phyloP scores from a whole-genome alignment of 2,329 filamentous ascomycete genomes.

The Scortechinia acanthostroma region DNA sequence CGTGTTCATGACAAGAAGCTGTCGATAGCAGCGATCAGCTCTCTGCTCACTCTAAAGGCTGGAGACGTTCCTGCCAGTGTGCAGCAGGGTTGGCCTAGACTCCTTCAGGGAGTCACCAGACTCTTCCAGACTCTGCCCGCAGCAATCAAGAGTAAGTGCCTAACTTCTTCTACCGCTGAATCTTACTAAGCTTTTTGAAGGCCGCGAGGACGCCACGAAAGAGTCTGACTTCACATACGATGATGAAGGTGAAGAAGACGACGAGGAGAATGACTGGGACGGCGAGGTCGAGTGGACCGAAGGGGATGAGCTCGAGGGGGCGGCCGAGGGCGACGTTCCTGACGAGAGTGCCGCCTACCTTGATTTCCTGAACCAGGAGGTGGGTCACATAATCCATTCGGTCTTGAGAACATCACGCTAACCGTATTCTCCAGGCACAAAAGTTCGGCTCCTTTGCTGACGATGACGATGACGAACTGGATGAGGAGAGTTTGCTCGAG shows the following conservation, averaged over 20 bases:
- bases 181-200: background rate
- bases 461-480: conserved; percentile 74
- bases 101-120: conserved; percentile 79
- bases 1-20: conserved; percentile 98
- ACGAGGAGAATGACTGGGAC: conserved; percentile 67
- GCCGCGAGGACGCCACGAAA: conserved; percentile 84
- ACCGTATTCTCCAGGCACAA: conserved; percentile 49
- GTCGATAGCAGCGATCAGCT: conserved; percentile 85
- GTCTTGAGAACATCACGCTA: conserved; percentile 3
- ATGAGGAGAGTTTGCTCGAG: conserved; percentile 89
- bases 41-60: conserved; percentile 71
- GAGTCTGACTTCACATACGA: conserved; percentile 72
- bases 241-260: conserved; percentile 48
- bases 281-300: conserved; percentile 78
- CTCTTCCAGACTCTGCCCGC: conserved; percentile 86
- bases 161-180: background rate
- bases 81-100: conserved; percentile 86
- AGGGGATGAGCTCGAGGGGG: conserved; percentile 60
- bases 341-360: conserved; percentile 92
- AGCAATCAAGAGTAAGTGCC: conserved; percentile 59
- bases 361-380: conserved; percentile 90
- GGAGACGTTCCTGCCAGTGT: conserved; percentile 86
- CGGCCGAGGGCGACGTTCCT: conserved; percentile 60
- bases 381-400: no score
- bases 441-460: conserved; percentile 68